Conservation (phyloP, 106 monocot species). For the Phalaenopsis equestris region DNA sequence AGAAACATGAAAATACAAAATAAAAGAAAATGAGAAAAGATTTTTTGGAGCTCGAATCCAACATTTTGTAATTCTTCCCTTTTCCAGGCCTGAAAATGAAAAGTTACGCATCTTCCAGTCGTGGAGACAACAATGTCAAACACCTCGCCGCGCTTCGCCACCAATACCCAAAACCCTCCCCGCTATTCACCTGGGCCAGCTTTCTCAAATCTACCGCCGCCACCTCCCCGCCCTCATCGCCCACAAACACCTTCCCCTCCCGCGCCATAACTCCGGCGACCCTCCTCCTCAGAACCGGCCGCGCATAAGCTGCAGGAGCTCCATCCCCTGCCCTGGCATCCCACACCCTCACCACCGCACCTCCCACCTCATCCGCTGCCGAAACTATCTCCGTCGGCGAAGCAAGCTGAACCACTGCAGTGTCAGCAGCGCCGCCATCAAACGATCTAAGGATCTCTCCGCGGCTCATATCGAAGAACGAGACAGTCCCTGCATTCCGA, state of each 20-base stretch:
- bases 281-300: slow-evolving; percentile 6
- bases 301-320: not conserved
- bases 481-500: not conserved
- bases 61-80: not conserved
- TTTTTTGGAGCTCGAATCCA: not conserved
- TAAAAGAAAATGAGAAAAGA: too few species aligned
- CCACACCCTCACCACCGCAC: slow-evolving; percentile 18
- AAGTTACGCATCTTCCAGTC: not conserved
- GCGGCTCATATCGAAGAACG: slow-evolving; percentile 14
- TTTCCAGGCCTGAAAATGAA: too few species aligned
- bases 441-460: slow-evolving; percentile 19
- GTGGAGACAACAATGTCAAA: not conserved
- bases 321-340: slow-evolving; percentile 13
- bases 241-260: slow-evolving; percentile 9
- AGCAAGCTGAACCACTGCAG: slow-evolving; percentile 1
- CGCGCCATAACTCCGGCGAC: not conserved
- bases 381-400: not conserved
- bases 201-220: not conserved
- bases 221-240: not conserved
- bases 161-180: not conserved
- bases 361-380: not conserved
- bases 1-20: too few species aligned
- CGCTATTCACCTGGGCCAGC: not conserved
- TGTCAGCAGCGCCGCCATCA: not conserved
- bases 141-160: slow-evolving; percentile 1